Percentiles rank a stretch among this genome's conserved stretches.
phyloP scores from a whole-genome alignment of 495 filamentous ascomycete species.

The Astrothelium macrocarpum region DNA sequence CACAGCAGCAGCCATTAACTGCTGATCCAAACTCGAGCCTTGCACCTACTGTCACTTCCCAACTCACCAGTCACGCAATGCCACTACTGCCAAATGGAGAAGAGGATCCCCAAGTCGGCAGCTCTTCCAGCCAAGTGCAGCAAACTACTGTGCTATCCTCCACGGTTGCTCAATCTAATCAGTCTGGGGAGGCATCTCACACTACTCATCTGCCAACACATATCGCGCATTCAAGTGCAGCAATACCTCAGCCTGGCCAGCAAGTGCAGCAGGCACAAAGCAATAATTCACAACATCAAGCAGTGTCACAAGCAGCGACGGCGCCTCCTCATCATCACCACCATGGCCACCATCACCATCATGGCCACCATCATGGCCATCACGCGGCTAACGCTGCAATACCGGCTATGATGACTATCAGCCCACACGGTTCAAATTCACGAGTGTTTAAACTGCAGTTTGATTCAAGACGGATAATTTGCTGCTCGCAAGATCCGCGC shows the following conservation, averaged over 20 bases:
- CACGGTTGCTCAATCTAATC: neutral
- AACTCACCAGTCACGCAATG: neutral
- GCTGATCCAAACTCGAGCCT: neutral
- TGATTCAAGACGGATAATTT: conserved; percentile 86
- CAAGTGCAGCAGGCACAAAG: neutral
- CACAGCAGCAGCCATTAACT: conserved; percentile 22
- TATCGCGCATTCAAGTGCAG: neutral
- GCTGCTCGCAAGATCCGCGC: conserved; percentile 77
- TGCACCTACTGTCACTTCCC: neutral
- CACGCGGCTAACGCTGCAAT: neutral
- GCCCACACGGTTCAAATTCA: neutral
- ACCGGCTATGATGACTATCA: neutral
- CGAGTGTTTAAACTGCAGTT: conserved; percentile 98
- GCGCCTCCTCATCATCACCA: conserved; percentile 9
- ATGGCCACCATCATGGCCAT: conserved; percentile 1
- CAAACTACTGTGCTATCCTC: neutral
- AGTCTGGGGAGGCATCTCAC: neutral
- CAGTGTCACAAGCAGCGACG: neutral
- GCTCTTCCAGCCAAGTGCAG: neutral
- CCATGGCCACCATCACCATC: conserved; percentile 5
- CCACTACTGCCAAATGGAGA: neutral
- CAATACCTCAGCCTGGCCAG: neutral
- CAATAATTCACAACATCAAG: neutral
- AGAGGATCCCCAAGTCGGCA: neutral
- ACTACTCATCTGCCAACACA: neutral